A percentile compares a stretch with the other conserved stretches of the same genome.
Evolutionary conservation across 225 moss, liverwort and hornwort species (phyloP).

Genomic region (Polytrichum commune): DNA sequence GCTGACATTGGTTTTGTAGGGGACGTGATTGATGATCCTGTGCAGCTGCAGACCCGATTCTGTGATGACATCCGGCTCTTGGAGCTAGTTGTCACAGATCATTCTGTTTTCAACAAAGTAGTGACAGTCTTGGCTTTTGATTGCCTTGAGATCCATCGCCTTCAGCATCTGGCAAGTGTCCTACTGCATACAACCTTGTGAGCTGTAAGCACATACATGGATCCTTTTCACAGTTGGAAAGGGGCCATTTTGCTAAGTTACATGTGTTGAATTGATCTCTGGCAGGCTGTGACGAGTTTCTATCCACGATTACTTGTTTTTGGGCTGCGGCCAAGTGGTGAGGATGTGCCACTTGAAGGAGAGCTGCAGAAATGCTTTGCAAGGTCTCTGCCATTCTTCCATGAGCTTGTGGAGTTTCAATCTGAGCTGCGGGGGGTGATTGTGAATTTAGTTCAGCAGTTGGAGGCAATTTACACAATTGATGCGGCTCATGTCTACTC

Average conservation of each 20-base stretch:
- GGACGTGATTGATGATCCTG: conserved; percentile 63
- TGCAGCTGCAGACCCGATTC: conserved; percentile 53
- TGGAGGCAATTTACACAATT: conserved; percentile 75
- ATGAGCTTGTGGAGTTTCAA: conserved; percentile 65
- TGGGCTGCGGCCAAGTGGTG: conserved; percentile 61
- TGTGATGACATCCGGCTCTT: conserved; percentile 47
- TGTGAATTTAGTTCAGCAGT: conserved; percentile 70
- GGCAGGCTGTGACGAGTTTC: conserved; percentile 45
- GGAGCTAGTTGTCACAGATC: conserved; percentile 54
- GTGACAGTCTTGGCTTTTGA: conserved; percentile 74
- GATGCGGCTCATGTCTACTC: conserved; percentile 44
- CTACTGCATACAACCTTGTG: background rate
- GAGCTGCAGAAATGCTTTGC: conserved; percentile 84
- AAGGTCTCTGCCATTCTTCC: conserved; percentile 66
- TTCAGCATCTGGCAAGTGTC: conserved; percentile 38
- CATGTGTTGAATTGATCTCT: background rate
- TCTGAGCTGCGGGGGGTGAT: conserved; percentile 61
- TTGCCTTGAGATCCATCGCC: conserved; percentile 66
- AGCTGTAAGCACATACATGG: background rate
- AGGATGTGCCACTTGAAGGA: conserved; percentile 73
- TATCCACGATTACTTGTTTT: conserved; percentile 84
- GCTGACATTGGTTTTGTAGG: conserved; percentile 40
- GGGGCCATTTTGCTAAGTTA: background rate
- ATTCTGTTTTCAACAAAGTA: conserved; percentile 65
- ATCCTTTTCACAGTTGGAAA: background rate